These are phyloP conservation scores for Lentinula aciculospora DNA, from an alignment of 768 basidiomycete genomes.

Conservation along the genomic window DNA sequence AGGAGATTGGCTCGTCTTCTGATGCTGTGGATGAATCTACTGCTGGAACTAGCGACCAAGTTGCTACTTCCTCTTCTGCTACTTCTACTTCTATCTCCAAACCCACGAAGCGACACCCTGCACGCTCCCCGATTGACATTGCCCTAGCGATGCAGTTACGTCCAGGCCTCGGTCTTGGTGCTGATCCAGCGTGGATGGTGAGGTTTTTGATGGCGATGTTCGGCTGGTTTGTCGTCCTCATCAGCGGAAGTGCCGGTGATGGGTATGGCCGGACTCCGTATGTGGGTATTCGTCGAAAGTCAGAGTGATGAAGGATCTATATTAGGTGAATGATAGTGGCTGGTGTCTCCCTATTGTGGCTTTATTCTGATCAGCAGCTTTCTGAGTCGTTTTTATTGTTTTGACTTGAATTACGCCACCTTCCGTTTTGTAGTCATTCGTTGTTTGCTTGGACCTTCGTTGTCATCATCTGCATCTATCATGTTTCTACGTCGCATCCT, in stretches of 20 bases:
- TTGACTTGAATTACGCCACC: no score
- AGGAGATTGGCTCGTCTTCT: slow-evolving; percentile 4
- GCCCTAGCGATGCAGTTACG: slow-evolving; percentile 76
- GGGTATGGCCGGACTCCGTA: neutral
- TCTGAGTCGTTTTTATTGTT: no score
- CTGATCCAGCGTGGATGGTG: slow-evolving; percentile 77
- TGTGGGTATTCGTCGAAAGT: slow-evolving; percentile 6
- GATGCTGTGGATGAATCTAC: neutral
- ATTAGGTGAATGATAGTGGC: no score
- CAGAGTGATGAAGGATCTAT: neutral
- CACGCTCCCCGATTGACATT: slow-evolving; percentile 51
- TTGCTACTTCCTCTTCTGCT: slow-evolving; percentile 9
- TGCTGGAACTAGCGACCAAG: neutral
- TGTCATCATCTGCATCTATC: no score
- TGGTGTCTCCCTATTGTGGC: no score
- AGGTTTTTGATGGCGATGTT: slow-evolving; percentile 76
- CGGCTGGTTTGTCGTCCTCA: slow-evolving; percentile 67
- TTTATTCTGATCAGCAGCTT: no score
- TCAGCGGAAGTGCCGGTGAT: slow-evolving; percentile 30
- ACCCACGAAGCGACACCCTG: slow-evolving; percentile 15
- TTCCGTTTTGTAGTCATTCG: no score
- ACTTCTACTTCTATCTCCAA: slow-evolving; percentile 6
- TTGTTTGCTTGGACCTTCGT: no score
- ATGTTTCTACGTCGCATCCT: no score
- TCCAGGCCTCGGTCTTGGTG: slow-evolving; percentile 62